phyloP scores from a whole-genome alignment of 768 basidiomycete genomes.

The Neoboletus magnificus region DNA sequence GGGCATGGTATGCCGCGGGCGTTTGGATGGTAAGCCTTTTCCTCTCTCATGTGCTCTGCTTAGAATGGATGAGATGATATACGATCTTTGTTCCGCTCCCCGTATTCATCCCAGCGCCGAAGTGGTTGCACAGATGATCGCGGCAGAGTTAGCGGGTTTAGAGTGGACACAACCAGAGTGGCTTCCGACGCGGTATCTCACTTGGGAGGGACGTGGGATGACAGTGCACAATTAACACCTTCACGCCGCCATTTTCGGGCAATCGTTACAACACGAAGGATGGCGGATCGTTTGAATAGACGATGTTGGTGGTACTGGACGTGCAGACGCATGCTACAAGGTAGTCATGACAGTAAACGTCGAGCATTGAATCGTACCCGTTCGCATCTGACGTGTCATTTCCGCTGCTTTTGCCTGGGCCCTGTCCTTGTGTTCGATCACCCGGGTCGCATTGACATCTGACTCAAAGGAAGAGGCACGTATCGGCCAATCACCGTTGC shows the following conservation, averaged over 20 bases:
- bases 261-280: background rate
- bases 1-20: slow-evolving; percentile 83
- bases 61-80: background rate
- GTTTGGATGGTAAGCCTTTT: slow-evolving; percentile 49
- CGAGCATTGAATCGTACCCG: background rate
- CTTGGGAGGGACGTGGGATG: slow-evolving; percentile 20
- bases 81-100: background rate
- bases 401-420: background rate
- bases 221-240: background rate
- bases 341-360: too few relatives aligned
- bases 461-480: too few relatives aligned
- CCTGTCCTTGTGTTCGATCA: background rate
- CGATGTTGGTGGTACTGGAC: background rate
- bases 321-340: background rate
- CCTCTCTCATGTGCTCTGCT: background rate
- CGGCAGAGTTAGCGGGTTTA: slow-evolving; percentile 41
- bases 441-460: slow-evolving; percentile 9
- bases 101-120: slow-evolving; percentile 47
- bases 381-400: background rate
- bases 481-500: too few relatives aligned
- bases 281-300: background rate
- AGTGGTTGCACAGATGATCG: slow-evolving; percentile 56
- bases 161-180: slow-evolving; percentile 56
- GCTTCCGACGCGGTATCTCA: slow-evolving; percentile 58
- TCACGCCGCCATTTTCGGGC: background rate